A percentile compares a stretch with the other conserved stretches of the same genome.
Conservation (phyloP, 345 rosid genomes). For the Syzygium jambos region DNA sequence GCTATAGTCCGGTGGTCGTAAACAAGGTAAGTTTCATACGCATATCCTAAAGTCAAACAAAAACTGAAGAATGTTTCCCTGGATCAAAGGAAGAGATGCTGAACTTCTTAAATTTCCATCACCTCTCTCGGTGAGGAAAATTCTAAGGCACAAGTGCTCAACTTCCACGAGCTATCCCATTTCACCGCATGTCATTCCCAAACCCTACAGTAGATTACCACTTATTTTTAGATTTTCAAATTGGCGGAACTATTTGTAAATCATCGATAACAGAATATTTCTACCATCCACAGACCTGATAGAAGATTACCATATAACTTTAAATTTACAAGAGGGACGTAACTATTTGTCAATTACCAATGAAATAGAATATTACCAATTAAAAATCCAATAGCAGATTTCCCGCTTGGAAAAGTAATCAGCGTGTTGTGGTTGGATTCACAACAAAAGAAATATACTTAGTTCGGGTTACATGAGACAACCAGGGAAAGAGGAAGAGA, state of each 20-base stretch:
- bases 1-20: not conserved
- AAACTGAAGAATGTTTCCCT: not conserved
- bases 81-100: not conserved
- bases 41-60: not conserved
- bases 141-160: not conserved
- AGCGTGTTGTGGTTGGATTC: not conserved
- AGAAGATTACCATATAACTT: not conserved
- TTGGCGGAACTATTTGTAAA: not conserved
- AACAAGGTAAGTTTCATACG: not conserved
- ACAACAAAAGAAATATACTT: not conserved
- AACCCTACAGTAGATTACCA: not conserved
- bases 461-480: not conserved
- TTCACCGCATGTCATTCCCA: not conserved
- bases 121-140: not conserved
- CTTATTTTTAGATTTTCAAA: not conserved
- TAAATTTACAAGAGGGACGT: not conserved
- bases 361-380: no score
- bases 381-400: not conserved
- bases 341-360: not conserved
- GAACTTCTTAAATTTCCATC: not conserved
- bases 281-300: not conserved
- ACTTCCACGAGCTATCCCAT: not conserved
- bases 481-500: not conserved
- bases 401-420: not conserved
- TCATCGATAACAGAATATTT: not conserved